Evolutionary conservation across 2,329 filamentous ascomycete species (phyloP), one percentile per base, ranked within the genome.

Genomic region (Tetracladium maxilliforme): DNA sequence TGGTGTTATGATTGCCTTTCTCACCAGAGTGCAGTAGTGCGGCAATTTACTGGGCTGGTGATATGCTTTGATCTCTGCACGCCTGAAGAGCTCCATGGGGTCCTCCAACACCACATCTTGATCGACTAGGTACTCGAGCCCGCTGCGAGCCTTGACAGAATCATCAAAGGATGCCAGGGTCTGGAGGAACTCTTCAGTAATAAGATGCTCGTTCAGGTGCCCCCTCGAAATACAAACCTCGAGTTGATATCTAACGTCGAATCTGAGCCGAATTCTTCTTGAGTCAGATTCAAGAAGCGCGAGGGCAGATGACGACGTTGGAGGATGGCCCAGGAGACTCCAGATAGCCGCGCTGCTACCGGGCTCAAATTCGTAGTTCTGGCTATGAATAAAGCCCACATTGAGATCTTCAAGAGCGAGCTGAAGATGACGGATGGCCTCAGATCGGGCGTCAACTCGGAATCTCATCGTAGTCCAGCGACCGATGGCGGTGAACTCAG

Each of bases 211-310:
- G 26, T 75, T 76, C 9, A 98, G 52, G 14, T 71, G 59, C 1
- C 74, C 72, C 15, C 77, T 69, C 1, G 86, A 92, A n/a, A 95
- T 62, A 43, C 87, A 95, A 0, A 83, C 86, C 46, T 98, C 87
- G 0, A 98, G 64, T 44, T 93, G 84, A 42, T 95, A 98, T 10
- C 82, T 68, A 2, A 93, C 68, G 1, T 70, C 53, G 32, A 84
- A 94, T 0, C 68, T 54, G 4, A 87, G 56, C 27, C 50, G 35
- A 16, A 14, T 54, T 25, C 26, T 6, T 24, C 25, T 13, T 25
- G 23, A 30, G 13, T 33, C 25, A 28, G 37, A 30, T 2, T 12
- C 18, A 35, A n/a, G 26, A 16, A 42, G 10, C 26, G 37, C 33
- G 10, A 30, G 19, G 14, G 30, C 30, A 18, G 35, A 29, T 16